These are phyloP conservation scores for Lupinus albus DNA, from an alignment of 306 rosid species.

Conservation along the genomic window DNA sequence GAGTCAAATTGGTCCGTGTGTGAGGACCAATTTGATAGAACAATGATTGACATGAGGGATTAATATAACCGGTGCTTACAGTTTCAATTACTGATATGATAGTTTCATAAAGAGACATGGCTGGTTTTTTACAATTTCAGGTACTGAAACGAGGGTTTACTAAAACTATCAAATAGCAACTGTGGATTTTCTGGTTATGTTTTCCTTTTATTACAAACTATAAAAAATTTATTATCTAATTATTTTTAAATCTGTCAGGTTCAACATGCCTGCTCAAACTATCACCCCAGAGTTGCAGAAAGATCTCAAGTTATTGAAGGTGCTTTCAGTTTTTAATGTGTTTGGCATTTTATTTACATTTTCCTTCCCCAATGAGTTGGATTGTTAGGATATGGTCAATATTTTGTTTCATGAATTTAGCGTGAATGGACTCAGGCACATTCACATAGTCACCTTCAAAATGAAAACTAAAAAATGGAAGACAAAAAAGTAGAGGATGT, in stretches of 20 bases:
- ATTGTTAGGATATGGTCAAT: constrained; percentile 16
- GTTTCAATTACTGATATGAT: no score
- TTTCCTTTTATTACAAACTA: background rate
- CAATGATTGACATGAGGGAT: background rate
- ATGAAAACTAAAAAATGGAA: constrained; percentile 6
- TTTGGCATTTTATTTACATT: background rate
- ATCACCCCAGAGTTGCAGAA: constrained; percentile 76
- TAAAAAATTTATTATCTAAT: background rate
- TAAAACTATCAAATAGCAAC: background rate
- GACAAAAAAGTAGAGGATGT: background rate
- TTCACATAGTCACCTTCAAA: constrained; percentile 10
- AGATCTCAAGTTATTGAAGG: constrained; percentile 76
- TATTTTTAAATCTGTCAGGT: constrained; percentile 53
- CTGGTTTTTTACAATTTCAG: background rate
- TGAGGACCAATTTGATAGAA: background rate
- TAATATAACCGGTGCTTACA: background rate
- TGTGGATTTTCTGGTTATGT: background rate
- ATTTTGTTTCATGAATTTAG: background rate
- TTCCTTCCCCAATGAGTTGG: background rate
- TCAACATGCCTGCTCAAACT: constrained; percentile 82
- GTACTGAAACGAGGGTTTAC: background rate
- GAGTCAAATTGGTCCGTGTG: background rate
- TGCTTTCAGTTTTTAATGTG: constrained; percentile 38
- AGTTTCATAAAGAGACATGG: no score
- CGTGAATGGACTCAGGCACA: constrained; percentile 7